Evolutionary conservation across 2,329 filamentous ascomycete species (phyloP), one percentile per base, ranked within the genome.

Genomic region (Conoideocrella luteorostrata): DNA sequence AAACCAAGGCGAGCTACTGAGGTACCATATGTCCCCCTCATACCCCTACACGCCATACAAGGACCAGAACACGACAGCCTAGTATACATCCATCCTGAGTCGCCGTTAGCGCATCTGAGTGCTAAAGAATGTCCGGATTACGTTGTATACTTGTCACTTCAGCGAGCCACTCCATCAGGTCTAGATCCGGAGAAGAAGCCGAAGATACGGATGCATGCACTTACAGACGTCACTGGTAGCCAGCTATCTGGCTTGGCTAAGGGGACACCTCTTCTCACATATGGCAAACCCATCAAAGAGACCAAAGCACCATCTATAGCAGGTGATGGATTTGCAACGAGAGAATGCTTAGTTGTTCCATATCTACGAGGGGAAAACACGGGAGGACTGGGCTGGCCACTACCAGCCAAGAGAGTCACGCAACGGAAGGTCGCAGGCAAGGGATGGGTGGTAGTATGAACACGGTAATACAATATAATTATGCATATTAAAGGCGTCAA

Each of bases 281-380:
- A 91, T 52, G 87, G 88, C 4, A 97, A 97, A 69, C 91, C 93
- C 1, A 82, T 96, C 59, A 93, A 93, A 54, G 90, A 93, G 70
- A 77, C 86, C 12, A 68, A 76, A 51, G 58, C 67, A 39, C n/a
- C 37, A 4, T 63, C 66, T 32, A 65, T 60, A 37, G 56, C 59
- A 21, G 56, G 56, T 1, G 60, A 65, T 12, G 63, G 61, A 1
- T 59, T 59, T 20, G 68, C 59, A 47, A 66, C 66, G 49, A 76
- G 90, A 39, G 84, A 93, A 64, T 89, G 86, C 54, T 94, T 86
- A 78, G 86, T 95, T 3, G 78, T 91, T 51, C 84, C 90, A 38
- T 84, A 82, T 52, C 60, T 97, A 51, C 69, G 82, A 41, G 82
- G 86, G 0, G 86, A 88, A 56, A 78, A 73, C 0, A 72, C 64